A percentile compares a stretch with the other conserved stretches of the same genome.
phyloP scores from a whole-genome alignment of 1,284 basidiomycete species.

The Meira nashicola region DNA sequence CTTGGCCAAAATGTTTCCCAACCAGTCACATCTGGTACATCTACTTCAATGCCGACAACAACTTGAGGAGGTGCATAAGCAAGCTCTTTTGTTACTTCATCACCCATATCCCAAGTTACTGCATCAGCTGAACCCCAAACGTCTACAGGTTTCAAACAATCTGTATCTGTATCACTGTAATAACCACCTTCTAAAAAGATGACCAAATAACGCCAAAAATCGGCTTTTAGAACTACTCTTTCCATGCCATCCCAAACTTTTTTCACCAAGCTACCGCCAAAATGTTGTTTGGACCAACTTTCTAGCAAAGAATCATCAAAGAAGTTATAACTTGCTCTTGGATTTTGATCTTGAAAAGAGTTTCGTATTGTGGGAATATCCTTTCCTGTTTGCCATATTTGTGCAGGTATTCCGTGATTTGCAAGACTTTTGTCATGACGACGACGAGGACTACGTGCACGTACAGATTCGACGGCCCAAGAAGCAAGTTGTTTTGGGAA shows the following conservation, averaged over 20 bases:
- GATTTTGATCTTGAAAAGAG: conserved; percentile 6
- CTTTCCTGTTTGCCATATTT: conserved; percentile 4
- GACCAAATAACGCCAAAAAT: conserved; percentile 8
- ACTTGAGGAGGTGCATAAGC: conserved; percentile 4
- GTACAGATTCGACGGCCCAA: background rate
- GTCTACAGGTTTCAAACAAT: conserved; percentile 2
- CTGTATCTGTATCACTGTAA: conserved; percentile 9
- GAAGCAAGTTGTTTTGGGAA: background rate
- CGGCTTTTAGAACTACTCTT: conserved; percentile 6
- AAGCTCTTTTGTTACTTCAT: background rate
- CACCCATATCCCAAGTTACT: conserved; percentile 1
- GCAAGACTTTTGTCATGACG: background rate
- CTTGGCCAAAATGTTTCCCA: conserved; percentile 6
- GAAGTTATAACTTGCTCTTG: background rate
- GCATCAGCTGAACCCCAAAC: conserved; percentile 3
- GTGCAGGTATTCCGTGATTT: background rate
- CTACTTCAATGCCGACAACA: conserved; percentile 7
- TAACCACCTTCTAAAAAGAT: conserved; percentile 4
- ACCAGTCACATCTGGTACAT: conserved; percentile 1
- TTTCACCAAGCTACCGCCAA: conserved; percentile 1
- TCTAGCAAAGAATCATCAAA: conserved; percentile 1
- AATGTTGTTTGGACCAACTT: conserved; percentile 4
- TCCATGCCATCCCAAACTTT: conserved; percentile 5
- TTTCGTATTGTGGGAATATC: background rate
- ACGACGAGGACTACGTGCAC: background rate